Conservation (phyloP, 139 green algal species). For the Chlamydomonas sp. region DNA sequence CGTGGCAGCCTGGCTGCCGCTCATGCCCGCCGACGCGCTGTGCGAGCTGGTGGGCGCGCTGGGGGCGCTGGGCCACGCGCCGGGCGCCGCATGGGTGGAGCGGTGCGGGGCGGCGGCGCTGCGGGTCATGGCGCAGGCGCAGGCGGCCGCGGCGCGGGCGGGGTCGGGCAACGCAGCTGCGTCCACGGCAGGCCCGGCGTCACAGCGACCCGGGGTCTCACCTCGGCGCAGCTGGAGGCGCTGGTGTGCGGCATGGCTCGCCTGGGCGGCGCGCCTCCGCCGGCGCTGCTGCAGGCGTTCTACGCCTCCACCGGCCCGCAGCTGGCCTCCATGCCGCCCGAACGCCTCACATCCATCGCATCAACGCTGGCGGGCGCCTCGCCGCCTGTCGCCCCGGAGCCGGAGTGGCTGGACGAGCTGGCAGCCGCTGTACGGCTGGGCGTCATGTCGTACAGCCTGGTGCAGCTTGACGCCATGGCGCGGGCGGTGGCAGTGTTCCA, state of each 20-base stretch:
- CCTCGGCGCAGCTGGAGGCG: constrained; percentile 13
- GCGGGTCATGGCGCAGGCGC: neutral
- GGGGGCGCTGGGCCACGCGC: constrained; percentile 19
- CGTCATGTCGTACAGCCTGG: constrained; percentile 31
- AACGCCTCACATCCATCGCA: neutral
- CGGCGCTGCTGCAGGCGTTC: constrained; percentile 24
- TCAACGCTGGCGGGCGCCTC: constrained; percentile 13
- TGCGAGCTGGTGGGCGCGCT: constrained; percentile 1
- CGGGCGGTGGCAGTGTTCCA: constrained; percentile 20
- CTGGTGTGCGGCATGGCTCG: constrained; percentile 1
- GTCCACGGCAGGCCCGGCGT: neutral
- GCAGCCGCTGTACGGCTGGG: neutral
- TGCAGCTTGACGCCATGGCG: constrained; percentile 29
- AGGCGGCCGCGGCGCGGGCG: neutral
- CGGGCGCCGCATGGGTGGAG: neutral
- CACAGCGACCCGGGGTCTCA: neutral
- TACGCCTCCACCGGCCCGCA: neutral
- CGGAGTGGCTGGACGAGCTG: constrained; percentile 13
- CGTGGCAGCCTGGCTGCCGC: constrained; percentile 8
- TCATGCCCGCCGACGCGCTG: neutral
- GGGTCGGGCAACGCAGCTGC: neutral
- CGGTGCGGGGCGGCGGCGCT: neutral
- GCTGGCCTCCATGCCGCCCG: neutral
- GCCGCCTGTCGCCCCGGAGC: neutral
- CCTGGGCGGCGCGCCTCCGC: constrained; percentile 6